Evolutionary conservation across 2,329 filamentous ascomycete genomes (phyloP), one percentile per base, ranked within the genome.

Genomic region (Beauveria medogensis): DNA sequence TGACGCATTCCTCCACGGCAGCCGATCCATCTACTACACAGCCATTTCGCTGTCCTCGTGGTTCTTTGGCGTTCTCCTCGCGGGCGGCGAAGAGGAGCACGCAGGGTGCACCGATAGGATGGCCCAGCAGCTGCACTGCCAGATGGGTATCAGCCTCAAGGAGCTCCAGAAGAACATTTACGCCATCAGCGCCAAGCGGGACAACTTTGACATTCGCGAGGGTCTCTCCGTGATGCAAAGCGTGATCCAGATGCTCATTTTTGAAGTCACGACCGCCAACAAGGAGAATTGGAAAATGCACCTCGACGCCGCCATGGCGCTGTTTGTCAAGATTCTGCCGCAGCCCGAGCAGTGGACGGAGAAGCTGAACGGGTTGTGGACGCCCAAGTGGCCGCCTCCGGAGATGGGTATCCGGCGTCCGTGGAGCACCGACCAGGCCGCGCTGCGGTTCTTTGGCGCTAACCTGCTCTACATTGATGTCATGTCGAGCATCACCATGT

Each of bases 11-110:
- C 56, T 63, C 46, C 76, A 82, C 60, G 79, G 77, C 62, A 85
- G 83, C 70, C 82, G 80, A 63, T 76, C 82, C 1, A 74, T 86
- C 22, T 84, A 81, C 69, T 82, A 86, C 68, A 80, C 81, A 2
- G 77, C 79, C 52, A 73, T 86, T 20, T 80, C 81, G 28, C 75
- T 86, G 24, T 79, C 80, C 1, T 78, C 80, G 1, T 85, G 83
- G 70, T 85, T 84, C 69, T 80, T 82, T 66, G 77, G 77, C 64
- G 72, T 81, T 40, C 69, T 78, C 40, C 70, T 79, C 60, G 71
- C 71, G 61, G 70, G 67, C 58, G 68, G 67, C 14, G 68, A 69
- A 18, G 68, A 67, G 59, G 67, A 68, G 34, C 69, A 74, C 63
- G 71, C 71, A 62, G 71, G 67, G 18, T 77, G 72, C 66, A 73